These are phyloP conservation scores for Casuarina cunninghamiana DNA, from an alignment of 306 rosid genomes.

Conservation along the genomic window DNA sequence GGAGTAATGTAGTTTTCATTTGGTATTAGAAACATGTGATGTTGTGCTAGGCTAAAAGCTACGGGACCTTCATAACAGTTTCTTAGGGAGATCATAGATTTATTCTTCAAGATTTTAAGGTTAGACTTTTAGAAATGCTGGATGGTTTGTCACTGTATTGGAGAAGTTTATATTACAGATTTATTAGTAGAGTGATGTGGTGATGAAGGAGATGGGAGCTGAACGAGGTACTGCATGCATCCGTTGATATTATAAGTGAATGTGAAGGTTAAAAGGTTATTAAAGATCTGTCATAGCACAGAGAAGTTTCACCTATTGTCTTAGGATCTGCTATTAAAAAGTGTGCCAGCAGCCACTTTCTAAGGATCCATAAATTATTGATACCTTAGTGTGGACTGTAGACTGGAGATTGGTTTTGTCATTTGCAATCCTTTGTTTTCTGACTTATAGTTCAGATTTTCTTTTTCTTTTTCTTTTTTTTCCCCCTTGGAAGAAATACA, in stretches of 20 bases:
- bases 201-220: conserved; percentile 1
- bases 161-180: not conserved
- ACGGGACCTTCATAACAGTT: not conserved
- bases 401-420: not conserved
- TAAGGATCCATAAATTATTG: not conserved
- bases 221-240: not conserved
- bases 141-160: not conserved
- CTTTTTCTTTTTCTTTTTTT: not conserved
- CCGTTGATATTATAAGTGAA: not conserved
- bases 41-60: conserved; percentile 2
- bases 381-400: not conserved
- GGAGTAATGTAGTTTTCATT: not conserved
- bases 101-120: too few relatives aligned
- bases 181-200: not conserved
- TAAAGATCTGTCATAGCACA: not conserved
- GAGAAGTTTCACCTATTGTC: not conserved
- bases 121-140: not conserved
- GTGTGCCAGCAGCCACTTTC: conserved; percentile 1
- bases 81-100: not conserved
- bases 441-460: conserved; percentile 7
- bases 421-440: conserved; percentile 13
- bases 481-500: conserved; percentile 11
- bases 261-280: not conserved
- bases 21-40: not conserved
- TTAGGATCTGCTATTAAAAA: conserved; percentile 1